Percentiles rank a stretch among this genome's conserved stretches.
Conservation (phyloP, 192 early-diverging fungal species). For the Phlyctochytrium arcticum region DNA sequence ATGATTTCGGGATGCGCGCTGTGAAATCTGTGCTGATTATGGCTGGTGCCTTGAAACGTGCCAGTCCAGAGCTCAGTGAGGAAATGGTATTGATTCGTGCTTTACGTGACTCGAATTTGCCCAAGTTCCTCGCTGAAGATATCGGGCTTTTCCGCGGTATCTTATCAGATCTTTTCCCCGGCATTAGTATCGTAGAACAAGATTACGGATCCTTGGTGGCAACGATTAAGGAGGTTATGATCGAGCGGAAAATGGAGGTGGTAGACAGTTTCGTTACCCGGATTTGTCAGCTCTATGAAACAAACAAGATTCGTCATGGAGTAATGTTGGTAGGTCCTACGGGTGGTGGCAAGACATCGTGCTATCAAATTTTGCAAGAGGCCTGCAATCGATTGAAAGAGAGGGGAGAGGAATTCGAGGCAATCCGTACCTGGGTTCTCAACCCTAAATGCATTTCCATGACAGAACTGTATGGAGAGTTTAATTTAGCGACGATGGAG, state of each 20-base stretch:
- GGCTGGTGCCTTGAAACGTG: slow-evolving; percentile 56
- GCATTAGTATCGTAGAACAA: slow-evolving; percentile 44
- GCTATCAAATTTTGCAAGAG: slow-evolving; percentile 51
- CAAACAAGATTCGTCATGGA: slow-evolving; percentile 55
- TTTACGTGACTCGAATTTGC: slow-evolving; percentile 55
- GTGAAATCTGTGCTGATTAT: slow-evolving; percentile 63
- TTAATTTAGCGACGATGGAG: slow-evolving; percentile 62
- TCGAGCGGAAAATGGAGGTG: slow-evolving; percentile 39
- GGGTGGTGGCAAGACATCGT: slow-evolving; percentile 59
- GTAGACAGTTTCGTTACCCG: slow-evolving; percentile 48
- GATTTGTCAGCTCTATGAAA: slow-evolving; percentile 56
- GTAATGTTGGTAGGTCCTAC: slow-evolving; percentile 64
- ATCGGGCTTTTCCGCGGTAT: slow-evolving; percentile 55
- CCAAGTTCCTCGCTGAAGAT: slow-evolving; percentile 59
- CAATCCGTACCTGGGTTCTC: slow-evolving; percentile 53
- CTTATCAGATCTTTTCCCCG: slow-evolving; percentile 54
- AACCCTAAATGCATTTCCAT: slow-evolving; percentile 63
- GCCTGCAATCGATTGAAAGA: slow-evolving; percentile 41
- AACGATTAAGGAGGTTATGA: slow-evolving; percentile 49
- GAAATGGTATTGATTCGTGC: slow-evolving; percentile 56
- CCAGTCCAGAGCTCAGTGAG: slow-evolving; percentile 48
- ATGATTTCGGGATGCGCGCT: slow-evolving; percentile 65
- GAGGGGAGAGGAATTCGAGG: slow-evolving; percentile 38
- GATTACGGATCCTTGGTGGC: slow-evolving; percentile 45
- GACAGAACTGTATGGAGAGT: slow-evolving; percentile 60